phyloP scores from a whole-genome alignment of 176 grass and related monocot genomes.

The Cenchrus purpureus region DNA sequence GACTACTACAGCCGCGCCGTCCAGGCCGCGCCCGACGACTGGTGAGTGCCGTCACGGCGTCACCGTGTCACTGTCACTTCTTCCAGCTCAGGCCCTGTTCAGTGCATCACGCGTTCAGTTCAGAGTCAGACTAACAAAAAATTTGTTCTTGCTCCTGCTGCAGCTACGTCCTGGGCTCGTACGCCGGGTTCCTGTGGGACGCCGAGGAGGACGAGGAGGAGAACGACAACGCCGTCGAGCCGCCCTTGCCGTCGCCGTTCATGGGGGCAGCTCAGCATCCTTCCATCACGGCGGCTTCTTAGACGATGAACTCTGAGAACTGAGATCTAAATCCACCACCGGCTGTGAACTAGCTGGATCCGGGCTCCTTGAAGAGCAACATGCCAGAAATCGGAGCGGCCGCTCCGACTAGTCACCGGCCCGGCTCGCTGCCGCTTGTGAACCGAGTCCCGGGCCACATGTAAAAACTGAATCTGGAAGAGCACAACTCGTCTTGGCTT shows the following conservation, averaged over 20 bases:
- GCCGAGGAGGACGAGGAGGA: constrained; percentile 54
- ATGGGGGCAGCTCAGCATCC: constrained; percentile 11
- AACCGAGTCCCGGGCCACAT: constrained; percentile 20
- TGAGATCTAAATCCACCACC: not conserved
- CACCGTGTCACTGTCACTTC: not conserved
- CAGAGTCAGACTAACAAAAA: not conserved
- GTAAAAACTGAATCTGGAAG: constrained; percentile 23
- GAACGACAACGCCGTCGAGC: not conserved
- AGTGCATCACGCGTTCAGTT: not conserved
- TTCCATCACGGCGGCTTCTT: constrained; percentile 46
- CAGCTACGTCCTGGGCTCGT: constrained; percentile 63
- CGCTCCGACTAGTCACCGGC: not conserved
- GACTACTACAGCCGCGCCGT: constrained; percentile 68
- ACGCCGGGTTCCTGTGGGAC: constrained; percentile 65
- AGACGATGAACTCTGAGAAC: not conserved
- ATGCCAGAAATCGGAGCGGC: not conserved
- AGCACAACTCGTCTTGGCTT: not conserved
- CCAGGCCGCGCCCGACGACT: constrained; percentile 68
- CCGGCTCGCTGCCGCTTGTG: not conserved
- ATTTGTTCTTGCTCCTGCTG: not conserved
- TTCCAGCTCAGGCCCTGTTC: too few relatives aligned
- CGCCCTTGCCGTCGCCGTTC: not conserved
- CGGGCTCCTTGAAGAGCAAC: not conserved
- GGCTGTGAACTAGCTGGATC: not conserved
- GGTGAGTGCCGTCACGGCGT: constrained; percentile 13